phyloP scores from a whole-genome alignment of 768 basidiomycete species.

The Boletellus ananas region DNA sequence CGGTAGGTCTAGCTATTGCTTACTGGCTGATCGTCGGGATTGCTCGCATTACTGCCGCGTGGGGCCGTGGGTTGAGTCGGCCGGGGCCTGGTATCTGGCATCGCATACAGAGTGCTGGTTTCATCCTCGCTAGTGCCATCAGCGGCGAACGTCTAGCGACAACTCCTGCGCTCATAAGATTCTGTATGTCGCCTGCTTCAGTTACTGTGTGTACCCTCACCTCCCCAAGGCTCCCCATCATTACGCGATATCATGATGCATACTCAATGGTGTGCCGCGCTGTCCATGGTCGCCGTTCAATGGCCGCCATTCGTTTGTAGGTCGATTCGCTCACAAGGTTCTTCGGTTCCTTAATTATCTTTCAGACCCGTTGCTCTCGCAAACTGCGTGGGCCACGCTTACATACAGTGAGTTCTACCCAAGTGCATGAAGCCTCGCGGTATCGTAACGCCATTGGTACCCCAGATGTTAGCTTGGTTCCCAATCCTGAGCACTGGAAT shows the following conservation, averaged over 20 bases:
- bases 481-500: slow-evolving; percentile 59
- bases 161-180: slow-evolving; percentile 83
- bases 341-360: slow-evolving; percentile 15
- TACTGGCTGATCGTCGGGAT: slow-evolving; percentile 83
- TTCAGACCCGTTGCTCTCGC: slow-evolving; percentile 83
- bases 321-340: slow-evolving; percentile 25
- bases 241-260: slow-evolving; percentile 90
- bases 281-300: slow-evolving; percentile 91
- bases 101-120: slow-evolving; percentile 77
- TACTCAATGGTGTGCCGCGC: slow-evolving; percentile 85
- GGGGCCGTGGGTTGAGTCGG: slow-evolving; percentile 64
- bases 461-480: slow-evolving; percentile 71
- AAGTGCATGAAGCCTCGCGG: slow-evolving; percentile 8
- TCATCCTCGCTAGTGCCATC: slow-evolving; percentile 87
- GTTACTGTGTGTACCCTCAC: slow-evolving; percentile 13
- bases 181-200: slow-evolving; percentile 53
- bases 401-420: slow-evolving; percentile 53
- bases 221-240: slow-evolving; percentile 74
- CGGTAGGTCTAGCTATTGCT: slow-evolving; percentile 66
- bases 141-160: slow-evolving; percentile 87
- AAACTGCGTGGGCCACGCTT: slow-evolving; percentile 86
- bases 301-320: slow-evolving; percentile 92
- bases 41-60: slow-evolving; percentile 81
- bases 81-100: slow-evolving; percentile 62
- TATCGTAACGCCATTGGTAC: slow-evolving; percentile 5